Base-by-base conservation (phyloP, 2,329 filamentous ascomycete genomes). In the Xylaria sp. region DNA sequence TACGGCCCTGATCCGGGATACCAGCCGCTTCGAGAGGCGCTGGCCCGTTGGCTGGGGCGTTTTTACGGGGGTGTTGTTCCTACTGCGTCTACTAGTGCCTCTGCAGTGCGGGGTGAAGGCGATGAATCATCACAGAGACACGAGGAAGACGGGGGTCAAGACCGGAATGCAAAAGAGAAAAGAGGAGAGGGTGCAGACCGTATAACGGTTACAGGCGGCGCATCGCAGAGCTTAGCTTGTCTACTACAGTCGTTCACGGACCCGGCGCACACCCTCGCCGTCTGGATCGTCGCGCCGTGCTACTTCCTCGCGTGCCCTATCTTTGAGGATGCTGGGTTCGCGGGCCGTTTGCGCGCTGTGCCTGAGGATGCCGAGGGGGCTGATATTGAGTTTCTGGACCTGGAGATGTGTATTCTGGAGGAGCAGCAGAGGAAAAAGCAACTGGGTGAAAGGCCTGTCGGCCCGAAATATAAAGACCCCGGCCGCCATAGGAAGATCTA, bases 291-390 rank as follows among this genome's bases (percentile, higher is more conserved):
- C 1, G 89, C 91, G 23, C 94, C 94, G 4, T 91, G 91, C 56
- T 97, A 97, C 78, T 92, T 93, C 80, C 84, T 97, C n/a, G 92
- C 90, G 0, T 94, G 92, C 76, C 86, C 90, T n/a, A 92, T 97
- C 65, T 94, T 97, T 76, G 90, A 92, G 67, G 94, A 98, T 80
- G 85, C 90, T 5, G 92, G 93, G 0, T 94, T 97, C 73, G 83
- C 84, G 4, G 87, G 86, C 3, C 87, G 89, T 44, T 77, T 97
- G 76, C 86, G 85, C 59, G 91, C 89, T 1, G 87, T 94, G 13
- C 90, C 91, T 0, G 94, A 97, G 81, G 92, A 95, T 76, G 88
- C 88, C 0, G 89, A 93, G 75, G 94, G 94, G 0, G 82, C 97
- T 48, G 89, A 97, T 79, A 79, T 97, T 28, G 73, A 18, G 23